Base-by-base conservation (phyloP, 148 eudicot genomes). In the Camellia lanceoleosa region DNA sequence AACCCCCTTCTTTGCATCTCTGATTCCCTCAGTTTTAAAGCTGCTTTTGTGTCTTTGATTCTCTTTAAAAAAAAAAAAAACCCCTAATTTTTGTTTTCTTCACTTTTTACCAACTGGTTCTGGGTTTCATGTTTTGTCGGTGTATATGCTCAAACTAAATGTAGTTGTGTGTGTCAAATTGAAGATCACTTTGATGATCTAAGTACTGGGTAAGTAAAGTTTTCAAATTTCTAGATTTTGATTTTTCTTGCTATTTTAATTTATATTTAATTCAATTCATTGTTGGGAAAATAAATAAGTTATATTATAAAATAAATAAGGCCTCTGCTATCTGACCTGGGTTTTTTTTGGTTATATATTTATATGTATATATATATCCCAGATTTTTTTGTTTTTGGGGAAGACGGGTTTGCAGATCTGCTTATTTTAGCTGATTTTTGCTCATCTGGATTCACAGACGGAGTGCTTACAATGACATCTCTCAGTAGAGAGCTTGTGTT, bases 401-500 rank as follows among this genome's bases (percentile, higher is more conserved):
- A 81, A 78, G 54, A 71, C 61, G 77, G 71, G 82, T 72, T 85
- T 69, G 51, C 80, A 89, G 92, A 89, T 87, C 91, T 89, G 88
- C 20, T 83, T 62, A 47, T 51, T 82, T 71, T 6, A 73, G 79
- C 75, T 42, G 81, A 65, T 82, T 78, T 69, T 66, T 52, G 88
- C 77, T 79, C 59, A 60, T 79, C 66, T 80, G 76, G 83, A 74
- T 78, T 58, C 78, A 67, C 78, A 75, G 80, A 78, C 65, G 84
- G 74, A 73, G 78, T 59, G 23, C 68, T 59, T 56, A 79, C 83
- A 86, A 93, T 93, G 97, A 89, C 97, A 8, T 93, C 97, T 87
- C 89, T 93, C 59, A 93, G 97, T 79, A 91, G 97, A 86, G 97
- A 93, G 88, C 89, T 93, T 72, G 97, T 93, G 84, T 93, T 93